Evolutionary conservation across 1,284 basidiomycete genomes (phyloP).

Genomic region (Moniliella sp.): DNA sequence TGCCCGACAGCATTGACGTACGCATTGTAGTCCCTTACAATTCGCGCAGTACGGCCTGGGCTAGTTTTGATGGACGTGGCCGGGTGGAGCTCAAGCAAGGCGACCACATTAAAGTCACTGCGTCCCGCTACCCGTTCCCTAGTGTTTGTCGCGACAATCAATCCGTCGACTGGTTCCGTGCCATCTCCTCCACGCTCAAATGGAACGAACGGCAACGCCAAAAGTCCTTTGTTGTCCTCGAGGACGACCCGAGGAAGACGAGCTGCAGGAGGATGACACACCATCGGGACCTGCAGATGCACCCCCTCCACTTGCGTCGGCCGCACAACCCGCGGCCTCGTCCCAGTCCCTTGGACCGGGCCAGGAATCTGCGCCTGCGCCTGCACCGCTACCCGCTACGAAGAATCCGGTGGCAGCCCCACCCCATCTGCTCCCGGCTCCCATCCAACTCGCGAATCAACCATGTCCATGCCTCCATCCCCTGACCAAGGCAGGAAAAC

Average conservation of each 20-base stretch:
- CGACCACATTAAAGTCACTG: constrained; percentile 95
- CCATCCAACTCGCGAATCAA: no score
- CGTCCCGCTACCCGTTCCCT: constrained; percentile 92
- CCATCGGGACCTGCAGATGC: not conserved
- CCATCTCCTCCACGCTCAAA: constrained; percentile 80
- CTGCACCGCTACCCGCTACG: no score
- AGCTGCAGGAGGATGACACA: not conserved
- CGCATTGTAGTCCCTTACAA: constrained; percentile 96
- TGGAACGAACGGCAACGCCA: constrained; percentile 40
- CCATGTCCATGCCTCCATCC: no score
- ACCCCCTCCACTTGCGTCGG: not conserved
- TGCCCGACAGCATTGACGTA: constrained; percentile 95
- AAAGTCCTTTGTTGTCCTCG: constrained; percentile 35
- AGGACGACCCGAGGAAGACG: constrained; percentile 49
- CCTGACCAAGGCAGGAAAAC: no score
- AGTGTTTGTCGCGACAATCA: constrained; percentile 94
- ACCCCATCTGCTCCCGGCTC: no score
- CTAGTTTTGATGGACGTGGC: constrained; percentile 88
- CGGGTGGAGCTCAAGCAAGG: constrained; percentile 66
- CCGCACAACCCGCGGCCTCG: not conserved
- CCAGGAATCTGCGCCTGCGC: constrained; percentile 2
- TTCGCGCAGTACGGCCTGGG: constrained; percentile 93
- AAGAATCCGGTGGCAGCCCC: no score
- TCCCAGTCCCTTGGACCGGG: constrained; percentile 6
- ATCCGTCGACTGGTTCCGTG: constrained; percentile 91